Evolutionary conservation across 768 basidiomycete genomes (phyloP), one percentile per base, ranked within the genome.

Genomic region (Panus rudis): DNA sequence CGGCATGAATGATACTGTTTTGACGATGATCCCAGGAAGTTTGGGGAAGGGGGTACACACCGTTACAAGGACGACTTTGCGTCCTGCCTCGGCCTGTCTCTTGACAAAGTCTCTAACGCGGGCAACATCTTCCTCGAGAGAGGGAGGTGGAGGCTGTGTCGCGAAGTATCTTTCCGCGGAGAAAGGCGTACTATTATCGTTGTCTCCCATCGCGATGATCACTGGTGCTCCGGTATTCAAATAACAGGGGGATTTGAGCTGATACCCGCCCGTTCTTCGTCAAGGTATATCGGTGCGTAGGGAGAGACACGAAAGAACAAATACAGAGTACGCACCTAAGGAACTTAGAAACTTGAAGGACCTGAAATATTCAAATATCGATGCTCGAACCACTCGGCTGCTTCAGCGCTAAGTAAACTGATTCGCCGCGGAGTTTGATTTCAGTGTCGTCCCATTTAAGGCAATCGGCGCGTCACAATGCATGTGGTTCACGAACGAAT

Each of bases 101-200:
- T 72, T 61, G 14, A 94, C 72, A 53, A 94, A 99, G 11, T 72
- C 67, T 23, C 73, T 67, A 20, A 92, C 82, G 5, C 61, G 67
- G 12, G 68, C 69, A 22, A 88, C 69, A 53, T 87, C 82, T 28
- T 78, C 68, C 8, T 85, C 73, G 13, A 99, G 76, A 6, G 73
- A 72, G 1, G 77, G 56, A 1, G 96, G 96, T 7, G 83, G 80
- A 14, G 71, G 72, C 55, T 99, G 92, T 0, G 89, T 91, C 39
- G 77, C 80, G 58, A 96, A 99, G 68, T 97, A 98, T 2, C 73
- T 71, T 50, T 92, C 88, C 20, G 92, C 86, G 13, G 88, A 92
- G 67, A 94, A 93, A 6, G 70, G 17, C 7, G 46, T 39, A 10
- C 35, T 10, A 19, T n/a, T 21, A 19, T 37, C 8, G 35, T 21